Evolutionary conservation across 106 monocot genomes (phyloP).

Genomic region (Allium cepa): DNA sequence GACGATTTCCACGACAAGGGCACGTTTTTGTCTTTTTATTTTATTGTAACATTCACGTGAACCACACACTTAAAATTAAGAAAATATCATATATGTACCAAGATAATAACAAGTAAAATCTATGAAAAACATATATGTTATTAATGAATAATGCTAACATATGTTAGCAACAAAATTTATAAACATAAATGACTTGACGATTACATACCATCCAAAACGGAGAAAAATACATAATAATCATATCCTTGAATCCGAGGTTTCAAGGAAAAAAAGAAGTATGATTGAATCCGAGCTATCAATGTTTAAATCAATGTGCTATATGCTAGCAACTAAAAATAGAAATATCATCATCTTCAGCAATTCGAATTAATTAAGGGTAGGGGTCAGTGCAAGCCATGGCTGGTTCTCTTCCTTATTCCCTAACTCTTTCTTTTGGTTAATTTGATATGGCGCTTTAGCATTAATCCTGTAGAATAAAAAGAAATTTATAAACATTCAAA

Average conservation of each 20-base stretch:
- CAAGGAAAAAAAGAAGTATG: not conserved
- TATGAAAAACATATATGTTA: not conserved
- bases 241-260: not conserved
- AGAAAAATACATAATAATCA: conserved; percentile 5
- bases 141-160: not conserved
- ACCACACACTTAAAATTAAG: no score
- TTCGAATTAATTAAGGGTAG: conserved; percentile 19
- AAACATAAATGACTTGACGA: not conserved
- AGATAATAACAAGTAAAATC: no score
- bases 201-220: not conserved
- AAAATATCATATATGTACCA: no score
- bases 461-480: conserved; percentile 27
- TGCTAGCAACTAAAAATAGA: not conserved
- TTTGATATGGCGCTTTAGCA: conserved; percentile 40
- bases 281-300: conserved; percentile 2
- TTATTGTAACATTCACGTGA: no score
- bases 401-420: conserved; percentile 21
- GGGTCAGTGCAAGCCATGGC: conserved; percentile 42
- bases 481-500: not conserved
- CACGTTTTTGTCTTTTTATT: no score
- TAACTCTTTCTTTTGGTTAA: conserved; percentile 5
- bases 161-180: not conserved
- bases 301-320: not conserved
- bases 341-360: conserved; percentile 4
- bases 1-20: no score